Evolutionary conservation across 169 alveolate genomes (phyloP), one percentile per base, ranked within the genome.

Genomic region (Plasmodium vivax): DNA sequence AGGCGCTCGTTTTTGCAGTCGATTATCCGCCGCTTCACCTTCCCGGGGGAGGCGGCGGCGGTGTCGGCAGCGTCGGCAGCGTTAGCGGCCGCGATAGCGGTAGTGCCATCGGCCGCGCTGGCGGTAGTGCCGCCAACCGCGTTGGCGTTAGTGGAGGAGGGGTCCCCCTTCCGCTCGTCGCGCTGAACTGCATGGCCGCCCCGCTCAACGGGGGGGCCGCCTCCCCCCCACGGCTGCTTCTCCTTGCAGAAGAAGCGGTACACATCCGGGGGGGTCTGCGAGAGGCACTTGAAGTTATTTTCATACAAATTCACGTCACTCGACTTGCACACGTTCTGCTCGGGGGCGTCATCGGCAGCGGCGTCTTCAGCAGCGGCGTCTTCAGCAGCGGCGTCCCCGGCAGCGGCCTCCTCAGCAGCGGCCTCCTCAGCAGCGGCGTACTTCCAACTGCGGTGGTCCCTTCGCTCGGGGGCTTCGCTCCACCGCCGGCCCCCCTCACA

Each of bases 1-100:
- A 81, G 58, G 10, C 43, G 36, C 9, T 95, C 97, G 85, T 96
- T 87, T 38, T 47, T 87, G 68, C 93, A 87, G 71, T 87, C 93
- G 27, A 87, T 87, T 32, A 87, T 74, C 56, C 93, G 38, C 45
- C 93, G 75, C 71, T 87, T 87, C 81, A 87, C 14, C 54, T 87
- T 87, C 0, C 43, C 68, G 27, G 23, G 12, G 79, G 16, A 12
- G 3, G 19, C 68, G 16, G 45, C 85, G 68, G 12, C 12, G n/a
- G 43, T 3, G 2, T 2, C 8, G n/a, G 45, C 16, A 23, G 47
- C 8, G 2, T 12, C 36, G 27, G 27, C 27, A 10, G 3, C 58
- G 8, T 10, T 7, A 30, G 85, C 8, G n/a, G 36, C n/a, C 1
- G 16, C 14, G 51, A 4, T 10, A 14, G 0, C 30, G 1, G 7